Conservation (phyloP, 1,139 yeast genomes). For the Blastobotrys indianensis region DNA sequence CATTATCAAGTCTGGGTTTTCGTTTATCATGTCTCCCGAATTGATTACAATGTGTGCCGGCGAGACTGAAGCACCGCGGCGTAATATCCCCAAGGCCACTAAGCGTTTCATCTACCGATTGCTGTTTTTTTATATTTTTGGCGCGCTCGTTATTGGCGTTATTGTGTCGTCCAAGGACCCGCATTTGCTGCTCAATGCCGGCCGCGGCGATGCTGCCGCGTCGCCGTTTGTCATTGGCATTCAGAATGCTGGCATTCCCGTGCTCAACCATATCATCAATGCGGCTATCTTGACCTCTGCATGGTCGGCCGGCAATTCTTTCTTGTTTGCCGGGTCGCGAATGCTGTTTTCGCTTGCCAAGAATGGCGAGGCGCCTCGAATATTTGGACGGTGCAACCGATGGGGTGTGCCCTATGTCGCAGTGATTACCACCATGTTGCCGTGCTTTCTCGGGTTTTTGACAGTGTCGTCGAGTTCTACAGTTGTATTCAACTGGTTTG, state of each 20-base stretch:
- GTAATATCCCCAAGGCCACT: conserved; percentile 36
- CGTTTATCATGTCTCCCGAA: conserved; percentile 53
- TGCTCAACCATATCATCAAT: conserved; percentile 36
- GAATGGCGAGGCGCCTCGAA: conserved; percentile 44
- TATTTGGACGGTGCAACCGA: conserved; percentile 45
- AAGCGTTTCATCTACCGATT: conserved; percentile 37
- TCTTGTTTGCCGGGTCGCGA: conserved; percentile 52
- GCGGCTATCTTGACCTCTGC: conserved; percentile 49
- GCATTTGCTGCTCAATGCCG: conserved; percentile 37
- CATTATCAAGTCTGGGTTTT: conserved; percentile 54
- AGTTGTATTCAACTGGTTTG: conserved; percentile 49
- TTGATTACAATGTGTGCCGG: conserved; percentile 49
- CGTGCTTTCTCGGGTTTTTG: conserved; percentile 43
- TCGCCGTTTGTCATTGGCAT: conserved; percentile 61
- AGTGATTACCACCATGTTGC: conserved; percentile 34
- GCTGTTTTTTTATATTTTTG: conserved; percentile 36
- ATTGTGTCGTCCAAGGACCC: conserved; percentile 42
- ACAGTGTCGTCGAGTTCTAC: conserved; percentile 35
- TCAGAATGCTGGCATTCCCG: conserved; percentile 46
- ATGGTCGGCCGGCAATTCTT: conserved; percentile 50
- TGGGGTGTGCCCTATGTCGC: conserved; percentile 50
- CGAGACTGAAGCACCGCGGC: conserved; percentile 44
- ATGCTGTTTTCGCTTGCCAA: conserved; percentile 50
- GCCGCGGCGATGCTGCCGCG: conserved; percentile 34
- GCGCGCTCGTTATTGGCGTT: conserved; percentile 44